Base-by-base conservation (phyloP, 2,329 filamentous ascomycete species). In the Celoporthe dispersa region DNA sequence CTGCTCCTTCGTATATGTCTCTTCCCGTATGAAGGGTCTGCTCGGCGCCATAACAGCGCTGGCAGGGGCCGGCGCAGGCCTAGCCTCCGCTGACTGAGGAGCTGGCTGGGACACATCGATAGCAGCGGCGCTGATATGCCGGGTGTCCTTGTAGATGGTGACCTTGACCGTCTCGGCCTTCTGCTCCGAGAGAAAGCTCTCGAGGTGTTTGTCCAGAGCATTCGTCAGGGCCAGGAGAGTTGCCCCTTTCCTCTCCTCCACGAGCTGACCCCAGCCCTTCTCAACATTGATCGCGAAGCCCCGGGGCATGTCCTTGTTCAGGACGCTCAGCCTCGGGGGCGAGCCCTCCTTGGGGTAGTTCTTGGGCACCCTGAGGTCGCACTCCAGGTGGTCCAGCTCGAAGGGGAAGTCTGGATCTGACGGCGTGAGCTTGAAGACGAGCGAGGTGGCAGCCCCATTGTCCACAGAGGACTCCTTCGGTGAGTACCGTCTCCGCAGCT, bases 331-430 rank as follows among this genome's bases (percentile, higher is more conserved):
- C 8, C 69, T 67, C 2, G 71, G 66, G 7, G 61, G 71, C 11
- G 62, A 64, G 4, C 64, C 67, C 12, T 69, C 69, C 53, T 81
- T 79, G 25, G 92, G 92, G 78, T 92, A 95, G 25, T 79, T 80
- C 12, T 76, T 77, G 1, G 93, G 92, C 28, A 96, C 84, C 65
- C 83, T 85, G 51, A 96, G 81, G 59, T 88, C 84, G 77, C 92
- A 94, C 55, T 92, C 85, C 41, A 96, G 82, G 53, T 86, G 83
- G 35, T 89, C 85, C 76, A 95, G 83, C 72, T 94, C 91, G 78
- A 93, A 95, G 0, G 93, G 91, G 75, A 96, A 95, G 76, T 96
- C 93, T 0, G 93, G 93, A 77, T 96, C 93, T 7, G 92, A 94
- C 6, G 93, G 93, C 16, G 81, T 81, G 72, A 96, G 81, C 66